Percentiles rank a stretch among this genome's conserved stretches.
Conservation (phyloP, 2,329 filamentous ascomycete genomes). For the Xylaria sp. region DNA sequence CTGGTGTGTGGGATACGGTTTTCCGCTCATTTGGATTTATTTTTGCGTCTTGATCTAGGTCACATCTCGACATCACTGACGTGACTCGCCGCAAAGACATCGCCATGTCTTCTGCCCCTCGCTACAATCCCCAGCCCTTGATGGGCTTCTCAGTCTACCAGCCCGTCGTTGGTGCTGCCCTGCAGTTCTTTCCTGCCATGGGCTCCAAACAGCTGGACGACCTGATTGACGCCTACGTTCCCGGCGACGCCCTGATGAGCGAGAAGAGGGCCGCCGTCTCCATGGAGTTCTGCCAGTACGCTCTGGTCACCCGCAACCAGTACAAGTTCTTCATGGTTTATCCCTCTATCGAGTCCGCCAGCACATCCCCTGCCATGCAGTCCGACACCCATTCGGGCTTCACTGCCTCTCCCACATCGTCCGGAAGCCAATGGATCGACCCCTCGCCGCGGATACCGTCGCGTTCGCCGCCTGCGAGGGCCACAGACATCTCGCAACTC, state of each 20-base stretch:
- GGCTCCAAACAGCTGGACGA: constrained; percentile 56
- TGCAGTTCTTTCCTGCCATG: constrained; percentile 64
- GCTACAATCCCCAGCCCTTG: constrained; percentile 34
- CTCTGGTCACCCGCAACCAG: constrained; percentile 48
- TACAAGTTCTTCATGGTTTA: constrained; percentile 57
- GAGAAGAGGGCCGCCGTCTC: constrained; percentile 55
- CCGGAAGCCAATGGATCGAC: constrained; percentile 42
- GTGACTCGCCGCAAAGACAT: constrained; percentile 10
- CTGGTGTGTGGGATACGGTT: constrained; percentile 15
- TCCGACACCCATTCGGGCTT: constrained; percentile 45
- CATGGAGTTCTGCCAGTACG: constrained; percentile 54
- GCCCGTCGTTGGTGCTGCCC: constrained; percentile 48
- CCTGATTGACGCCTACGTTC: constrained; percentile 53
- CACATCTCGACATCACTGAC: constrained; percentile 18
- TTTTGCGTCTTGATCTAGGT: constrained; percentile 9
- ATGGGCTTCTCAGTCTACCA: constrained; percentile 58
- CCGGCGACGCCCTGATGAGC: constrained; percentile 47
- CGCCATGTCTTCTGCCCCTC: constrained; percentile 35
- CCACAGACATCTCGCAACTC: constrained; percentile 47
- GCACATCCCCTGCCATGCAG: constrained; percentile 42
- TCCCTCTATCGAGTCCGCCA: constrained; percentile 34
- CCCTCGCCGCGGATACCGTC: constrained; percentile 27
- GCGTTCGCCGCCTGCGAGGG: constrained; percentile 28
- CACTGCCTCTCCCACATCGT: constrained; percentile 45
- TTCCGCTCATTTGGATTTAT: constrained; percentile 4